Evolutionary conservation across 2,329 filamentous ascomycete species (phyloP).

Genomic region (Coniochaeta hoffmannii): DNA sequence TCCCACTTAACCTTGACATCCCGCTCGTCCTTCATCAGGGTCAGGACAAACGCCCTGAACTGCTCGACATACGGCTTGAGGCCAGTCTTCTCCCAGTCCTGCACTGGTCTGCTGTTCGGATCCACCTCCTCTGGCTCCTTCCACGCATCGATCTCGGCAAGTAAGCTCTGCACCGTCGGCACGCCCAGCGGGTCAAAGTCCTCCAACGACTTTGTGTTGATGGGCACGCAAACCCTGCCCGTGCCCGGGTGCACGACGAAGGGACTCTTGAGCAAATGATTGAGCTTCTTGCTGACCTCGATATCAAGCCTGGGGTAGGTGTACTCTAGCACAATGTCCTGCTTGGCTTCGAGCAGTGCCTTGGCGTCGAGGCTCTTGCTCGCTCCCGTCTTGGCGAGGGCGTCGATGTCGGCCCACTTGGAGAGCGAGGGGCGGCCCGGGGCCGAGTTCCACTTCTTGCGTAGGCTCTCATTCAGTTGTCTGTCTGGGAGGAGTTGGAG

Average conservation of each 20-base stretch:
- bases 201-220: constrained; percentile 66
- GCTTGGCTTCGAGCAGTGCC: constrained; percentile 79
- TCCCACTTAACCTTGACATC: constrained; percentile 49
- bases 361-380: constrained; percentile 65
- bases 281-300: constrained; percentile 94
- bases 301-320: constrained; percentile 96
- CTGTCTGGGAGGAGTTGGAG: constrained; percentile 80
- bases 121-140: constrained; percentile 36
- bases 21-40: constrained; percentile 68
- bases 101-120: constrained; percentile 33
- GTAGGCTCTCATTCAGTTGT: constrained; percentile 66
- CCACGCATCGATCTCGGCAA: constrained; percentile 84
- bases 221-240: constrained; percentile 90
- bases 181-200: constrained; percentile 81
- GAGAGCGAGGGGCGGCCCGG: constrained; percentile 67
- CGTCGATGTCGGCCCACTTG: constrained; percentile 95
- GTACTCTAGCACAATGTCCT: constrained; percentile 94
- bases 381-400: constrained; percentile 68
- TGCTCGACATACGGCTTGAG: constrained; percentile 87
- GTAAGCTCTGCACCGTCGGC: constrained; percentile 77
- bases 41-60: constrained; percentile 75
- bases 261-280: constrained; percentile 94
- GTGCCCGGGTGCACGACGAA: constrained; percentile 96
- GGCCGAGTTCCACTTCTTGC: constrained; percentile 84
- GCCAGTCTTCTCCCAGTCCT: constrained; percentile 96